phyloP scores from a whole-genome alignment of 2,329 filamentous ascomycete species.

The Epichloe typhina region DNA sequence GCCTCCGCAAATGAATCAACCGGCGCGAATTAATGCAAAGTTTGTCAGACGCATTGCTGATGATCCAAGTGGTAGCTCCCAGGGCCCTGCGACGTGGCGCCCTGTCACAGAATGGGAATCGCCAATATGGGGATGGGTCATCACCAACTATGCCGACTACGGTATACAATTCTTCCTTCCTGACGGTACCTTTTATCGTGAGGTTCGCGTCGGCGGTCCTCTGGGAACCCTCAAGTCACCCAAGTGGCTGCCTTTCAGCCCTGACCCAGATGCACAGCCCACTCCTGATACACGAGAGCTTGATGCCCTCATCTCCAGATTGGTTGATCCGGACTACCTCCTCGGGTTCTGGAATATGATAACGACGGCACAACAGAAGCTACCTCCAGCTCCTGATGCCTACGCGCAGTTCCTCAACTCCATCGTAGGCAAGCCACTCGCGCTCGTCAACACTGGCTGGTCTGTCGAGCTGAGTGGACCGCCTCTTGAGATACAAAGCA shows the following conservation, averaged over 20 bases:
- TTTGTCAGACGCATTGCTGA: constrained; percentile 15
- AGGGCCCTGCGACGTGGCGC: constrained; percentile 6
- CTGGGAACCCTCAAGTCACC: too few relatives aligned
- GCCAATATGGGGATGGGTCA: constrained; percentile 29
- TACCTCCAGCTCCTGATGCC: constrained; percentile 15
- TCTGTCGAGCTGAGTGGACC: constrained; percentile 21
- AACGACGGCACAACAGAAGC: constrained; percentile 4
- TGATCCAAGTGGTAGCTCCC: background rate
- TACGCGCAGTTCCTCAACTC: constrained; percentile 24
- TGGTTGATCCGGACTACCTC: constrained; percentile 16
- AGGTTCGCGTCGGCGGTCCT: constrained; percentile 15
- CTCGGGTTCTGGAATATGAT: constrained; percentile 23
- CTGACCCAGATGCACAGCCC: constrained; percentile 2
- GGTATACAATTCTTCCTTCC: constrained; percentile 28
- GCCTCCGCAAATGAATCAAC: constrained; percentile 27
- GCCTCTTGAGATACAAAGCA: too few relatives aligned
- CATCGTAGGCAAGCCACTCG: constrained; percentile 27
- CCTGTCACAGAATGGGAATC: constrained; percentile 22
- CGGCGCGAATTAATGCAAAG: constrained; percentile 20
- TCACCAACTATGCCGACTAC: constrained; percentile 27
- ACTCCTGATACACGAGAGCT: constrained; percentile 13
- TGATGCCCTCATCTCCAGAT: constrained; percentile 13
- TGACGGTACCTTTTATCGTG: constrained; percentile 29
- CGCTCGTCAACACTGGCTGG: constrained; percentile 26
- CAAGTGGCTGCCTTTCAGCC: constrained; percentile 23